phyloP scores from a whole-genome alignment of 495 filamentous ascomycete species.

The Pyrenula aspistea region DNA sequence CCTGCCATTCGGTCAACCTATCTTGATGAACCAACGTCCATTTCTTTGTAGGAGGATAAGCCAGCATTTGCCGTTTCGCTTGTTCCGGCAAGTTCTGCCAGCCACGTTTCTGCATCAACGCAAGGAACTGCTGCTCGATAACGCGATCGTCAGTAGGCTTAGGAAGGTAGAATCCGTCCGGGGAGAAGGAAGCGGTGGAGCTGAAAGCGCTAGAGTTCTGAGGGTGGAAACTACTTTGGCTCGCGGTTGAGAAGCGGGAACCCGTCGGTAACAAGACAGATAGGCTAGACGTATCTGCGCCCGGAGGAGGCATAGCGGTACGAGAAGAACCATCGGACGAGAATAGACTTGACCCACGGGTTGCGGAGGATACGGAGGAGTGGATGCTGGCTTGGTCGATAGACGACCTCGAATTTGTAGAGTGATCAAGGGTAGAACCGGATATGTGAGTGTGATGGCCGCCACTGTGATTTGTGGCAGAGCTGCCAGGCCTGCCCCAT shows the following conservation, averaged over 20 bases:
- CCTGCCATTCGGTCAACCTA: slow-evolving; percentile 82
- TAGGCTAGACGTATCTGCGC: not conserved
- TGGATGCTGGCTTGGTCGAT: slow-evolving; percentile 57
- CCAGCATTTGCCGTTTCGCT: slow-evolving; percentile 86
- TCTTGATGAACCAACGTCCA: slow-evolving; percentile 97
- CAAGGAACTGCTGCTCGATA: slow-evolving; percentile 85
- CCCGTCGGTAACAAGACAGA: not conserved
- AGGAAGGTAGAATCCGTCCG: slow-evolving; percentile 52
- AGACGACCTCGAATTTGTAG: slow-evolving; percentile 57
- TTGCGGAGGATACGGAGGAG: slow-evolving; percentile 46
- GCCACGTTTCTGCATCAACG: slow-evolving; percentile 92
- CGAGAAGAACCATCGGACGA: slow-evolving; percentile 53
- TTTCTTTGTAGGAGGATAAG: slow-evolving; percentile 87
- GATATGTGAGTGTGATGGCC: slow-evolving; percentile 50
- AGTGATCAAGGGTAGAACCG: slow-evolving; percentile 52
- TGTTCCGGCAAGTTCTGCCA: slow-evolving; percentile 97
- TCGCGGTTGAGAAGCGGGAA: slow-evolving; percentile 7
- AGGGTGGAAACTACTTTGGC: slow-evolving; percentile 17
- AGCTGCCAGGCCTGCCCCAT: slow-evolving; percentile 50
- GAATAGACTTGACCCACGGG: slow-evolving; percentile 50
- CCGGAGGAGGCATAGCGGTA: slow-evolving; percentile 34
- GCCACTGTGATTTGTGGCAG: slow-evolving; percentile 33
- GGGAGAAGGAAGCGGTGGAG: slow-evolving; percentile 34
- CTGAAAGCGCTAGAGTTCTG: slow-evolving; percentile 30
- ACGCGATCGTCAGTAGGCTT: slow-evolving; percentile 71